phyloP scores from a whole-genome alignment of 164 flowering plant species.

The Echeveria elegans region DNA sequence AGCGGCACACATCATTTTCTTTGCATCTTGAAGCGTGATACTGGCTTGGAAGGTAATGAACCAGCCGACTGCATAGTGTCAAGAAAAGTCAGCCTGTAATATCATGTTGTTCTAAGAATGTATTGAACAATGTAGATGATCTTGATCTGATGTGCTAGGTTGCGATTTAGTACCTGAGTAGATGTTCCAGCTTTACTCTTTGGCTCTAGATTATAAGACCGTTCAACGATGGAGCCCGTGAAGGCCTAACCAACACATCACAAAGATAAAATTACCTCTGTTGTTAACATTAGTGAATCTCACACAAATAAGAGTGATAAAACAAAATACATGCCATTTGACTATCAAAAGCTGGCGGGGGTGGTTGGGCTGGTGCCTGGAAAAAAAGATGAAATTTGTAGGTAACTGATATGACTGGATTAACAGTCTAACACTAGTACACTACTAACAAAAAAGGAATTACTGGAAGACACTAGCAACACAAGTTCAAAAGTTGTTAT shows the following conservation, averaged over 20 bases:
- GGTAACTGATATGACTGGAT: too few relatives aligned
- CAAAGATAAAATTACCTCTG: not conserved
- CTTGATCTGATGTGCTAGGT: not conserved
- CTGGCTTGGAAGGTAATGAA: conserved; percentile 61
- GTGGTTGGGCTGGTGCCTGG: conserved; percentile 17
- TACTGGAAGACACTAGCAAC: not conserved
- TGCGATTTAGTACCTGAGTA: conserved; percentile 25
- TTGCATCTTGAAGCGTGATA: conserved; percentile 89
- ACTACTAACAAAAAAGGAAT: too few relatives aligned
- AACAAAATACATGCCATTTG: conserved; percentile 19
- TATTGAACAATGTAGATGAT: not conserved
- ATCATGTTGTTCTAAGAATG: conserved; percentile 2
- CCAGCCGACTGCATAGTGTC: conserved; percentile 21
- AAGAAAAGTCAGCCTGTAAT: conserved; percentile 2
- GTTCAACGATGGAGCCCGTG: conserved; percentile 73
- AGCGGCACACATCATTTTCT: conserved; percentile 24
- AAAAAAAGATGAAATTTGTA: not conserved
- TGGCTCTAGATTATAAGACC: conserved; percentile 21
- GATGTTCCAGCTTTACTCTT: conserved; percentile 16
- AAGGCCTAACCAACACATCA: conserved; percentile 47
- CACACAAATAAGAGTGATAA: not conserved
- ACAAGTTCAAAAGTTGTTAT: not conserved
- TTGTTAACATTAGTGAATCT: not conserved
- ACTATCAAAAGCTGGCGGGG: conserved; percentile 20
- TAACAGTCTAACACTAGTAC: too few relatives aligned